Percentiles rank a stretch among this genome's conserved stretches.
Evolutionary conservation across 163 green algal genomes (phyloP).

Genomic region (Smithsoniella earleae): DNA sequence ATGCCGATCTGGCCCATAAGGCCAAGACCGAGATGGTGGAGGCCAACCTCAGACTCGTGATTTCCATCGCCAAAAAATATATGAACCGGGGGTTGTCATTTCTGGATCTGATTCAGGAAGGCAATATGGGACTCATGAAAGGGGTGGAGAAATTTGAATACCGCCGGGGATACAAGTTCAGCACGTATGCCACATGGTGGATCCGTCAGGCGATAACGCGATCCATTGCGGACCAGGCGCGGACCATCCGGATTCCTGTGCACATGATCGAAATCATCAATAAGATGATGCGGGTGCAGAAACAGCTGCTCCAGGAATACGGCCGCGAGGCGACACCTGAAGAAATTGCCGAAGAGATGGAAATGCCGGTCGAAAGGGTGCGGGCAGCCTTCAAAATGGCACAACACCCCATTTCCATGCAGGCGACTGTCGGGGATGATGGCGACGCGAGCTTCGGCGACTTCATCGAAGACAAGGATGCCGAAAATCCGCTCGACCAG

Average conservation of each 20-base stretch:
- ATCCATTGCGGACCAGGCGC: not conserved
- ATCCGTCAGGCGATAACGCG: not conserved
- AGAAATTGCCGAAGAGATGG: slow-evolving; percentile 46
- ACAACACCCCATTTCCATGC: no score
- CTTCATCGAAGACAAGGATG: no score
- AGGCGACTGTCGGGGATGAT: no score
- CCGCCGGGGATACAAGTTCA: not conserved
- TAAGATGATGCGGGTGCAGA: slow-evolving; percentile 45
- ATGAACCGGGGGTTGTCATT: slow-evolving; percentile 46
- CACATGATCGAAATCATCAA: slow-evolving; percentile 68
- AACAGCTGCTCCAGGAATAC: slow-evolving; percentile 37
- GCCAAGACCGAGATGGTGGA: slow-evolving; percentile 70
- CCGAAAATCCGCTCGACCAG: no score
- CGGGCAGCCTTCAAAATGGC: slow-evolving; percentile 54
- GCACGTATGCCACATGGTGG: no score
- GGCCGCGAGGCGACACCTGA: slow-evolving; percentile 38
- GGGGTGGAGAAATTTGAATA: not conserved
- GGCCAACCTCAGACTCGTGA: slow-evolving; percentile 84
- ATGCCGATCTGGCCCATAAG: no score
- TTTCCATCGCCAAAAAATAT: slow-evolving; percentile 78
- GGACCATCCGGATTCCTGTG: slow-evolving; percentile 65
- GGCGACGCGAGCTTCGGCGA: no score
- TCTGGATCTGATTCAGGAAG: slow-evolving; percentile 30
- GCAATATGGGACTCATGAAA: not conserved
- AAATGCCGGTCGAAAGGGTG: no score